phyloP scores from a whole-genome alignment of 1,284 basidiomycete genomes.

The Testicularia cyperi region DNA sequence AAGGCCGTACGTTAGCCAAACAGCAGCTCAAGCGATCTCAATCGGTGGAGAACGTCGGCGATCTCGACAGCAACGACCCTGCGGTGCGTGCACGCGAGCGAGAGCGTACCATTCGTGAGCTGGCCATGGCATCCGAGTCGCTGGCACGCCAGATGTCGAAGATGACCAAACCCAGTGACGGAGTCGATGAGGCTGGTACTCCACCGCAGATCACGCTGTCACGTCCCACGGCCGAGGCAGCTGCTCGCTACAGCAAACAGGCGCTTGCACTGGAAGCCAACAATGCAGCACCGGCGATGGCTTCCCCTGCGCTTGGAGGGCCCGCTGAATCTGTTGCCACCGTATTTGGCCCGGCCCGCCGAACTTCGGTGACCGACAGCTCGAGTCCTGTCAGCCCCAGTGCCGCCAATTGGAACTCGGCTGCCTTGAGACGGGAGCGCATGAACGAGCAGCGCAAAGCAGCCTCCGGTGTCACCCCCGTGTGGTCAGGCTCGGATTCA shows the following conservation, averaged over 20 bases:
- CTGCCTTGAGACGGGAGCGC: conserved; percentile 39
- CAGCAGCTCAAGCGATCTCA: conserved; percentile 46
- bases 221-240: conserved; percentile 32
- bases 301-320: no score
- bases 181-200: conserved; percentile 3
- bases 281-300: neutral
- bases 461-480: conserved; percentile 5
- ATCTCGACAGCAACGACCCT: conserved; percentile 13
- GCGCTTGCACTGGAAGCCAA: conserved; percentile 7
- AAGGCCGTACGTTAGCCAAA: conserved; percentile 42
- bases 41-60: conserved; percentile 36
- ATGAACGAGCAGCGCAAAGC: conserved; percentile 38
- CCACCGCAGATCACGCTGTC: conserved; percentile 19
- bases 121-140: conserved; percentile 41
- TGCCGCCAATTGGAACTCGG: conserved; percentile 34
- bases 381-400: neutral
- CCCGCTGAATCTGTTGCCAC: no score
- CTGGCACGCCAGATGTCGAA: conserved; percentile 49
- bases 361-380: no score
- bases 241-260: conserved; percentile 24
- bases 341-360: no score
- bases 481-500: no score
- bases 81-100: conserved; percentile 17
- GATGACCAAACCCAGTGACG: conserved; percentile 35
- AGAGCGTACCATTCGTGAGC: conserved; percentile 38